A percentile compares a stretch with the other conserved stretches of the same genome.
These are phyloP conservation scores for Gomphus bonarii DNA, from an alignment of 1,284 basidiomycete species.

Conservation along the genomic window DNA sequence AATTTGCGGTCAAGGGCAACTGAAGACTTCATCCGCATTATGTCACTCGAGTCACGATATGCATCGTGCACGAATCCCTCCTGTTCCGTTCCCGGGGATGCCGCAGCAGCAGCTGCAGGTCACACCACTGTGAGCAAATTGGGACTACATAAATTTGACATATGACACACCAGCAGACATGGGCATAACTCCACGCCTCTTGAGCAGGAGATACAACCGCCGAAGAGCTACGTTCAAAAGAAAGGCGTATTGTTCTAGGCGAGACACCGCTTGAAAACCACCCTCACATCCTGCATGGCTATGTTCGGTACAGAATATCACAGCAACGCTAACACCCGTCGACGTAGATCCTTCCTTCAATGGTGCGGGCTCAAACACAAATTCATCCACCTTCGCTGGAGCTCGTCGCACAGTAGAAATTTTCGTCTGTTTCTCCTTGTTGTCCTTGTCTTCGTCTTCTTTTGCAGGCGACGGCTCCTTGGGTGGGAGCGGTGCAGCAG, in stretches of 20 bases:
- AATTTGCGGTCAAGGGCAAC: constrained; percentile 85
- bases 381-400: constrained; percentile 68
- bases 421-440: constrained; percentile 38
- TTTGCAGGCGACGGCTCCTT: constrained; percentile 37
- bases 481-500: constrained; percentile 36
- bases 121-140: constrained; percentile 9
- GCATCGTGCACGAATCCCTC: constrained; percentile 45
- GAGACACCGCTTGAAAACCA: constrained; percentile 87
- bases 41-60: constrained; percentile 81
- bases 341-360: constrained; percentile 4
- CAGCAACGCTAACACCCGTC: constrained; percentile 21
- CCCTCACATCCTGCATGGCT: constrained; percentile 50
- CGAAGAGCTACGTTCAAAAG: constrained; percentile 92
- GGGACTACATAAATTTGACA: constrained; percentile 13
- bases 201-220: constrained; percentile 82
- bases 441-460: constrained; percentile 28
- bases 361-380: constrained; percentile 49
- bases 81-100: constrained; percentile 19
- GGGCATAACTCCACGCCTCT: constrained; percentile 86
- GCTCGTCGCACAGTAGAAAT: constrained; percentile 54
- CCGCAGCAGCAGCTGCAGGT: constrained; percentile 26
- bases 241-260: constrained; percentile 97
- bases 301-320: constrained; percentile 74
- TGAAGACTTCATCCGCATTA: constrained; percentile 85
- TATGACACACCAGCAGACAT: constrained; percentile 49